phyloP scores from a whole-genome alignment of 2,329 filamentous ascomycete genomes.

The Cladophialophora immunda region DNA sequence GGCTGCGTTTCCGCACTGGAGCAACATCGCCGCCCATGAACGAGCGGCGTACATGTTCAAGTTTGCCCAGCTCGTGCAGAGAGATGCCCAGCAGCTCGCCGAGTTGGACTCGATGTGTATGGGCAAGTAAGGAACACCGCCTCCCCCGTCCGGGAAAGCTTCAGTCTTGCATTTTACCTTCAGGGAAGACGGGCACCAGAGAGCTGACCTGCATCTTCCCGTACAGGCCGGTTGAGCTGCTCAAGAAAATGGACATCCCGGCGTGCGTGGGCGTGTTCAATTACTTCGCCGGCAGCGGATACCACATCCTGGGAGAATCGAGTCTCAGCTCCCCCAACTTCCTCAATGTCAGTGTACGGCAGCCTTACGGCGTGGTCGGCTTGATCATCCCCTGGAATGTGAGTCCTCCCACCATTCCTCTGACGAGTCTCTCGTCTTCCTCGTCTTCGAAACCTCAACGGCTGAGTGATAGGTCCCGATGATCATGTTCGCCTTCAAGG shows the following conservation, averaged over 20 bases:
- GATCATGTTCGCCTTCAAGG: conserved; percentile 49
- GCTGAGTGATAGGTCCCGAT: conserved; percentile 21
- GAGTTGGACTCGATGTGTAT: conserved; percentile 48
- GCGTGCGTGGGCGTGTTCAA: conserved; percentile 23
- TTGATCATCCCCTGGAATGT: conserved; percentile 55
- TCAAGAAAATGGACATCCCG: conserved; percentile 30
- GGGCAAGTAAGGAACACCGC: conserved; percentile 43
- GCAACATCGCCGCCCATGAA: conserved; percentile 41
- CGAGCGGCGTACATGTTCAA: conserved; percentile 51
- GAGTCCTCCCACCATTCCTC: conserved; percentile 46
- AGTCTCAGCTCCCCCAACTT: conserved; percentile 32
- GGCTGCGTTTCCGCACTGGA: conserved; percentile 52
- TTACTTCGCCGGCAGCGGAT: conserved; percentile 38
- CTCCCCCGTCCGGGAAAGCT: neutral
- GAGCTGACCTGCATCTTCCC: neutral
- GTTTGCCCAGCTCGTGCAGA: conserved; percentile 51
- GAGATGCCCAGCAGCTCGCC: conserved; percentile 41
- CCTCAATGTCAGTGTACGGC: conserved; percentile 42
- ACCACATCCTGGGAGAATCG: conserved; percentile 35
- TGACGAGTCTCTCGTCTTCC: no score
- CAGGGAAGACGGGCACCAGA: no score
- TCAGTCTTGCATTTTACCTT: neutral
- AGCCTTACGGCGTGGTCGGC: conserved; percentile 43
- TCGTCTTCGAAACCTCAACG: no score
- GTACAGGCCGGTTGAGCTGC: conserved; percentile 16